phyloP scores from a whole-genome alignment of 495 filamentous ascomycete genomes.

The Neurospora sp. region DNA sequence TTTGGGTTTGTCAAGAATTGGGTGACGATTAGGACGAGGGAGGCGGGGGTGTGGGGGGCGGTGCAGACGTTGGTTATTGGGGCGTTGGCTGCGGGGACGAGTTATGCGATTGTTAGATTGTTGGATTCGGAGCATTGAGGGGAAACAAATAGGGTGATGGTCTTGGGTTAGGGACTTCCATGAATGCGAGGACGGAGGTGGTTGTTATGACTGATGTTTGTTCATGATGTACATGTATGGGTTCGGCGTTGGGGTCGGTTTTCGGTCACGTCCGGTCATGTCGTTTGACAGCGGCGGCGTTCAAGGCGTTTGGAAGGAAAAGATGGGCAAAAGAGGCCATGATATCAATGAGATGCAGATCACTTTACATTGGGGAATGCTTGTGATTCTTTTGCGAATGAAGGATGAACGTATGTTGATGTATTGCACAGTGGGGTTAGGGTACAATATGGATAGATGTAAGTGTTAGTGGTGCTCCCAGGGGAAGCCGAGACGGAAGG shows the following conservation, averaged over 20 bases:
- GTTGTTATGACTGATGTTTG: background rate
- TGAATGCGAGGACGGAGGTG: background rate
- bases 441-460: background rate
- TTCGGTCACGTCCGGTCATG: background rate
- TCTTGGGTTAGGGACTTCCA: background rate
- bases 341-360: background rate
- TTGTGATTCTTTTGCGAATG: background rate
- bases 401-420: too few relatives aligned
- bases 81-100: slow-evolving; percentile 31
- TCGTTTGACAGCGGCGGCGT: background rate
- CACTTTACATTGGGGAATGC: background rate
- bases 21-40: slow-evolving; percentile 25
- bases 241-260: background rate
- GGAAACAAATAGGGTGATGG: background rate
- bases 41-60: slow-evolving; percentile 28
- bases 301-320: background rate
- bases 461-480: background rate
- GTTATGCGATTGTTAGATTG: slow-evolving; percentile 31
- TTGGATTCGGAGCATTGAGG: slow-evolving; percentile 9
- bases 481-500: background rate
- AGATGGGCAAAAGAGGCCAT: background rate
- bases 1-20: slow-evolving; percentile 47
- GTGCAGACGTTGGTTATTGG: slow-evolving; percentile 34
- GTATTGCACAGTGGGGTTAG: background rate
- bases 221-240: background rate